Base-by-base conservation (phyloP, 2,329 filamentous ascomycete species). In the Nigrospora sphaerica region DNA sequence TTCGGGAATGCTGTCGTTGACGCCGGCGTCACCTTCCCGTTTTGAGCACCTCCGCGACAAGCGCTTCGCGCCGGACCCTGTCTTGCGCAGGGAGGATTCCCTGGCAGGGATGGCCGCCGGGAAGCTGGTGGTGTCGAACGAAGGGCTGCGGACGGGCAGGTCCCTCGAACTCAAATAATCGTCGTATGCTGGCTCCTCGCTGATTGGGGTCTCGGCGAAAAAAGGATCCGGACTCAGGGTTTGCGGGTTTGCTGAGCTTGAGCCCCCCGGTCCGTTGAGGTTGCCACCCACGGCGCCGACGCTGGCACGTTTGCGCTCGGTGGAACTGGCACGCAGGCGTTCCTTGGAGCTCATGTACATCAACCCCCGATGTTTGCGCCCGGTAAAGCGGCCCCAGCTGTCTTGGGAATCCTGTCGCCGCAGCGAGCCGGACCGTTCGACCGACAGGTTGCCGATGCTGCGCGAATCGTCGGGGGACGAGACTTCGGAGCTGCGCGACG, bases 271-370 rank as follows among this genome's bases (percentile, higher is more conserved):
- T 33, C 62, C 71, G 52, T 64, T 75, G 9, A 61, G 59, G 49
- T 63, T 68, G 39, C 65, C 65, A 42, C 65, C 68, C 19, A 64
- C 60, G 34, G 66, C 56, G 41, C 68, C 67, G 49, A 68, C 54
- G 53, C 66, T 74, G n/a, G 67, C 57, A 36, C 81, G 73, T 56
- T 78, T 84, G 54, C 77, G 76, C 52, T 86, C 81, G 4, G 67
- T 66, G 51, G 86, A 82, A 52, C 74, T 81, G 44, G 81, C 79
- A 39, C 77, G 74, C 39, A 88, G 66, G 31, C 75, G 73, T 61
- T 88, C 85, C 58, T 78, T 83, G 39, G 85, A 88, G 66, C 76
- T 82, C 82, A 85, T 87, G 57, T 87, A 86, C 76, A 83, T 81
- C 57, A 87, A 65, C 3, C 81, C 77, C 59, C 76, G 79, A 50